Base-by-base conservation (phyloP, 805 yeast species). In the Candida pseudoglaebosa region DNA sequence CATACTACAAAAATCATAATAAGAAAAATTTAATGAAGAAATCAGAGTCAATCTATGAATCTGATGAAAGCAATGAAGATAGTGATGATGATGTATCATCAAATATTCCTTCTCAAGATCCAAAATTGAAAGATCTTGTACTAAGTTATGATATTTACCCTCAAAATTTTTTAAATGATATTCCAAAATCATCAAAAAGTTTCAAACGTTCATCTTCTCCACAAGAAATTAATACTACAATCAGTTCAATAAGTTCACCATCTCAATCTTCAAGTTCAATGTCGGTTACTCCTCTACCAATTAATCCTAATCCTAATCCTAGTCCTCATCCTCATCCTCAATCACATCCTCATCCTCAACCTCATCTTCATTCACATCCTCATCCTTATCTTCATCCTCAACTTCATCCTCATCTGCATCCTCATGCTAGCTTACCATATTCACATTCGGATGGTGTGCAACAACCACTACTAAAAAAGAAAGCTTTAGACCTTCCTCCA, bases 1-100 rank as follows among this genome's bases (percentile, higher is more conserved):
- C 82, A 20, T 83, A 83, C 55, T 46, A 40, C 30, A 19, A 30
- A 18, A 39, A 39, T 15, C 4, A 14, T 37, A 16, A 6, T 12
- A 26, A 20, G 5, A 20, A 13, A 14, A 32, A 32, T 10, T 15
- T 10, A 4, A 18, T 17, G 5, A 28, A 18, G n/a, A 24, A 24
- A 16, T 18, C 12, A n/a, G 32, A 35, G 12, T 28, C 32, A 4
- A 20, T 17, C 3, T 17, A 12, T 26, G 29, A 26, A 26, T 33
- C 33, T 4, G 41, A 21, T 16, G 32, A 28, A 7, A 30, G 13
- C 15, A 12, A 16, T 22, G 36, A 37, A 17, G 29, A 28, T 6
- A 14, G 18, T 8, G 34, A 33, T 7, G 12, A 21, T 10, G 28
- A 22, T 8, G n/a, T 31, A 3, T 38, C 40, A 2, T 28, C 19